phyloP scores from a whole-genome alignment of 345 rosid species.

The Salix brachista region DNA sequence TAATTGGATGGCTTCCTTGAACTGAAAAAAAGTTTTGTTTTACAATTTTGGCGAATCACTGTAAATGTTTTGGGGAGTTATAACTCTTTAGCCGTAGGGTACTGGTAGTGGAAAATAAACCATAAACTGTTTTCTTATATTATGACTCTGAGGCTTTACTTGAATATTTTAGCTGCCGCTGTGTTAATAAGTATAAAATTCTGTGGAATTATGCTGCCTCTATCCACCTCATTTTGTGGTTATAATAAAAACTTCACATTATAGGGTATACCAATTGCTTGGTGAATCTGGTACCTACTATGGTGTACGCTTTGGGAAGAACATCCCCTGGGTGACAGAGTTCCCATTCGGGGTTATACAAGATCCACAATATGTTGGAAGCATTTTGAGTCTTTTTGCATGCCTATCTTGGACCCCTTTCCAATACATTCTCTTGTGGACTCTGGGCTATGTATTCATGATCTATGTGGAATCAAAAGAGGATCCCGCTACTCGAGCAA shows the following conservation, averaged over 20 bases:
- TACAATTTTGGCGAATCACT: neutral
- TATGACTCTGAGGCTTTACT: neutral
- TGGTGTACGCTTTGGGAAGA: conserved; percentile 81
- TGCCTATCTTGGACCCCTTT: conserved; percentile 77
- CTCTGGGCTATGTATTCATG: conserved; percentile 68
- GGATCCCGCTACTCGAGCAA: conserved; percentile 64
- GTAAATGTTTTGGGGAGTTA: neutral
- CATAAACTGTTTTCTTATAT: neutral
- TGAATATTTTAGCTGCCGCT: neutral
- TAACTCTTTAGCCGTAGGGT: neutral
- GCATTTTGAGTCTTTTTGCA: conserved; percentile 73
- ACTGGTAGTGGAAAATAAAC: neutral
- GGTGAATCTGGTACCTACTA: conserved; percentile 93
- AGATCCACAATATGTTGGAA: conserved; percentile 91
- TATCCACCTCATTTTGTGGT: neutral
- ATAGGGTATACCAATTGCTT: conserved; percentile 83
- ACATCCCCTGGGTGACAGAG: conserved; percentile 65
- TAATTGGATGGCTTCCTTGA: neutral
- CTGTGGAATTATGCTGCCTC: conserved; percentile 1
- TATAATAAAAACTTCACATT: conserved; percentile 6
- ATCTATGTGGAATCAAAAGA: conserved; percentile 62
- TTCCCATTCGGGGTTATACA: conserved; percentile 85
- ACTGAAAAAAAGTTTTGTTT: neutral
- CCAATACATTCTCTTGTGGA: conserved; percentile 73
- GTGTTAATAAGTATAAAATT: neutral